phyloP scores from a whole-genome alignment of 2,329 filamentous ascomycete genomes.

The Aspergillus sp. region DNA sequence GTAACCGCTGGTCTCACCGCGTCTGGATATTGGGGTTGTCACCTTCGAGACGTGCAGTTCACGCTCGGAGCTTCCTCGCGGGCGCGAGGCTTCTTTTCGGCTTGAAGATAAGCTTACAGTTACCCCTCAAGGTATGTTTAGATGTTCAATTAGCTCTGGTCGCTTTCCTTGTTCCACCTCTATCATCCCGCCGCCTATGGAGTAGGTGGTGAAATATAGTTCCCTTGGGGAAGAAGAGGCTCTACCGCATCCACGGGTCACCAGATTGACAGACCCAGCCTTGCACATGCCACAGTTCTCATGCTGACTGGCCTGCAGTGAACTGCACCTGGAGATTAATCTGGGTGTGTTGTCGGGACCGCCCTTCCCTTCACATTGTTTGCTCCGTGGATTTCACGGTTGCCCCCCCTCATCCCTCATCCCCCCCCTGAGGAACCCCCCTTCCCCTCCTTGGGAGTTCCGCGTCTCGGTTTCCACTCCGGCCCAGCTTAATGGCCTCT shows the following conservation, averaged over 20 bases:
- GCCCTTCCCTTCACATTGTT: background rate
- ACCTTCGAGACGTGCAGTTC: constrained; percentile 17
- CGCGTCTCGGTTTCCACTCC: constrained; percentile 20
- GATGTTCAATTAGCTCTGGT: background rate
- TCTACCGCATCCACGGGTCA: background rate
- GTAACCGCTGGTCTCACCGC: constrained; percentile 13
- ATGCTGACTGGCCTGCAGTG: background rate
- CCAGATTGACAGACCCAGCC: constrained; percentile 1
- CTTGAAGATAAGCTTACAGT: background rate
- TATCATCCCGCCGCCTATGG: background rate
- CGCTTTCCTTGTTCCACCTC: background rate
- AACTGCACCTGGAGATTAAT: background rate
- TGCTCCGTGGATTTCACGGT: background rate
- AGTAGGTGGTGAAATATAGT: background rate
- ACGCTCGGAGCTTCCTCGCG: constrained; percentile 20
- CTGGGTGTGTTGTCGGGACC: background rate
- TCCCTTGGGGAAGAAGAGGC: background rate
- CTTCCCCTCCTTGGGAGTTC: constrained; percentile 9
- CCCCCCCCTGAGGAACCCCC: constrained; percentile 13
- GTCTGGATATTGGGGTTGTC: constrained; percentile 8
- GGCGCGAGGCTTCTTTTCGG: constrained; percentile 14
- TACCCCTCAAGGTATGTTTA: background rate
- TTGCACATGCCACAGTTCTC: background rate
- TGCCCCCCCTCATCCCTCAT: background rate
- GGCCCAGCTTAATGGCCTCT: constrained; percentile 29